Base-by-base conservation (phyloP, 192 early-diverging fungal genomes). In the Rhizophagus sp. region DNA sequence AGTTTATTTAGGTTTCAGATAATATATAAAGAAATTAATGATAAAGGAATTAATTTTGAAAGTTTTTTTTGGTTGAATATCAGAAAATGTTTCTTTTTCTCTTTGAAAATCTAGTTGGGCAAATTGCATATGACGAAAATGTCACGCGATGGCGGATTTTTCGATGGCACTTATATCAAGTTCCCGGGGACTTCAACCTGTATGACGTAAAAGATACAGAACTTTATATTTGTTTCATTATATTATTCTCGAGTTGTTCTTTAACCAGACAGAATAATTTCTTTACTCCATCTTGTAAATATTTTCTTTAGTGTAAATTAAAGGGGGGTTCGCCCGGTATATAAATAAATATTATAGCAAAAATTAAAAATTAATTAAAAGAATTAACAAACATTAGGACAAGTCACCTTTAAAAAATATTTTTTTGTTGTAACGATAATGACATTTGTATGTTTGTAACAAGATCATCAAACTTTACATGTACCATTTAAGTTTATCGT, bases 391-490 rank as follows among this genome's bases (percentile, higher is more conserved):
- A 57, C 52, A 19, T 57, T 57, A 19, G 17, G 52, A 57, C 52
- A 57, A 57, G 52, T 7, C 22, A 57, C 19, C 50, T 19, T 52
- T 52, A 17, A 52, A 52, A 52, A 15, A 17, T 27, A 39, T 36
- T 22, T 70, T 33, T 34, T 39, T 70, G 39, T 41, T 70, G 34
- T 70, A 70, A 70, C 34, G 64, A 66, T 66, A 30, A 66, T 30
- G 68, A 70, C 33, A 57, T 57, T 57, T 39, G n/a, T 44, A 44
- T 70, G 68, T 34, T 70, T 70, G 12, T 34, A 70, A 39, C n/a
- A 70, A 41, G 39, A 39, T n/a, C 33, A 25, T 33, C n/a, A 70
- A 41, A 11, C n/a, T 70, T 70, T 70, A 70, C 68, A 70, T 70
- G 68, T 70, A 39, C 68, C 30, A 36, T 11, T 70, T 70, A 70